Base-by-base conservation (phyloP, 352 stramenopile genomes). In the Hyaloperonospora brassicae region DNA sequence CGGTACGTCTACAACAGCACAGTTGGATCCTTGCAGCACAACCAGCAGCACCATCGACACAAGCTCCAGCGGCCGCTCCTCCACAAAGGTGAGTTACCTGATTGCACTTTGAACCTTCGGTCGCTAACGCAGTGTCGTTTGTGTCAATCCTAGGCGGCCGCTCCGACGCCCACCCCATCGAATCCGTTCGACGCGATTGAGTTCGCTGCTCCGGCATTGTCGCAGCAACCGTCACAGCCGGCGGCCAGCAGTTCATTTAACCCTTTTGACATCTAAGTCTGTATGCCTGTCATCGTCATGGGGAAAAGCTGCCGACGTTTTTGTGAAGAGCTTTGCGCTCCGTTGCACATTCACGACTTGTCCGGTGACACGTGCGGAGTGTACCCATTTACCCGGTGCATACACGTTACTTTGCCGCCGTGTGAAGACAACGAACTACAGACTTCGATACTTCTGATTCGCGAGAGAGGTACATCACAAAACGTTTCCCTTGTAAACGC, bases 251-350 rank as follows among this genome's bases (percentile, higher is more conserved):
- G 66, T 51, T 68, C 72, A 13, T 78, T 72, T 45, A 83, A 83
- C 38, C 72, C 72, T 21, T 83, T 83, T 45, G 72, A 83, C 41
- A 66, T 79, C 17, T 82, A 68, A 49, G 56, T 44, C 21, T 22
- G 34, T 31, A 31, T 31, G 27, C 27, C 27, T 31, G 27, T 31
- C 27, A 3, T 31, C 3, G 7, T 7, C 3, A 31, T 31, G 27
- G 27, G 27, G 7, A 31, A 31, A 31, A 31, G 27, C 3, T 31
- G 27, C 7, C 27, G 27, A n/a, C 27, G 27, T 31, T 3, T 31
- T 31, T 31, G 27, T 7, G 27, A 31, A 7, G 27, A 31, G 27
- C 27, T 31, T 3, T 31, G 7, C 7, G 3, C 3, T 31, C 7
- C 27, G 3, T 31, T 3, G 27, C 27, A 31, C 7, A 31, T 31